Base-by-base conservation (phyloP, 768 basidiomycete genomes). In the Mrakia gelida region DNA sequence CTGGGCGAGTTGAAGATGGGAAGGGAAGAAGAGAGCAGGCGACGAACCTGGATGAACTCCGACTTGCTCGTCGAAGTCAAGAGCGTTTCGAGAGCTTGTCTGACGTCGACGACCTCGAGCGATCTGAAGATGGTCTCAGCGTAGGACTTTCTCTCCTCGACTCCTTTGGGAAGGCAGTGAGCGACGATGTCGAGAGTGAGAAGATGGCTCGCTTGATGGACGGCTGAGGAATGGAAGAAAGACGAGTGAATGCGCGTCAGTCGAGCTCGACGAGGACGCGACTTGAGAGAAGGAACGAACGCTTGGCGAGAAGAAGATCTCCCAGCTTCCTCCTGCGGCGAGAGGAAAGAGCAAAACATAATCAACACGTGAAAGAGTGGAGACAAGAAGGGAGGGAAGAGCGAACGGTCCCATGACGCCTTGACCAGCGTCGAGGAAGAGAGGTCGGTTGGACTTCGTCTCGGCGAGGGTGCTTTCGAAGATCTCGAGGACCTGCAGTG, bases 181-280 rank as follows among this genome's bases (percentile, higher is more conserved):
- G 59, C 59, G 59, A 28, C n/a, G 59, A 59, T 59, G n/a, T 59
- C 59, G 59, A 59, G 59, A 13, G 59, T n/a, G 59, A 59, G 59
- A 15, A 59, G 59, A 18, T 59, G 59, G 59, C 59, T 59, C 26
- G 59, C 59, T 59, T 59, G 59, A 28, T 59, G 59, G 13, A 59
- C 59, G 11, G 59, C 59, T 59, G 59, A 28, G 2, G 49, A 7
- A 21, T 5, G 59, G 26, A 28, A 59, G 59, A 10, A 23, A 28
- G 28, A 45, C 45, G n/a, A 28, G 26, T 59, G 13, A 13, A 59
- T 59, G 59, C 59, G 59, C 9, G 59, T 59, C 59, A 59, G 59
- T 59, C 11, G 7, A 59, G 26, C 59, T 59, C 59, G 59, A n/a
- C 5, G 41, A 3, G 59, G 28, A 28, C 23, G 59, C 59, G 59